phyloP scores from a whole-genome alignment of 768 basidiomycete species.

The Lactarius psammicola region DNA sequence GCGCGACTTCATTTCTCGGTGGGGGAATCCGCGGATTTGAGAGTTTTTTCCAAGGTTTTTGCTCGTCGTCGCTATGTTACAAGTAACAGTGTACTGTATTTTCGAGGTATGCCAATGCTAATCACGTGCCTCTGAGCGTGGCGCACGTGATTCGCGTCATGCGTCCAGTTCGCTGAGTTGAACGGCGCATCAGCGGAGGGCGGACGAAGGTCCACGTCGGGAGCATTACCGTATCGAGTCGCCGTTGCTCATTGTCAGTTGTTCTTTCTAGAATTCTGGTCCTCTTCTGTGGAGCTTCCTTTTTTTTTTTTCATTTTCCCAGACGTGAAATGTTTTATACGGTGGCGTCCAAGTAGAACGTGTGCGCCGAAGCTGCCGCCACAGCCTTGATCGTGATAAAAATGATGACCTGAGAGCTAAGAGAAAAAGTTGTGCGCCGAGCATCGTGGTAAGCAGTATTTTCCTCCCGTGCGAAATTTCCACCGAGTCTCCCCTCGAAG shows the following conservation, averaged over 20 bases:
- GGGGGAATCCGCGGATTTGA: not conserved
- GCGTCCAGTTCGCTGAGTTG: not conserved
- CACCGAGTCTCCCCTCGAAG: not conserved
- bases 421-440: not conserved
- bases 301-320: too few relatives aligned
- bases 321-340: too few relatives aligned
- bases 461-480: not conserved
- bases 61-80: too few relatives aligned
- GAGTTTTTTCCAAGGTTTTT: not conserved
- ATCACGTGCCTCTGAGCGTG: not conserved
- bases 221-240: not conserved
- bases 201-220: not conserved
- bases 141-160: not conserved
- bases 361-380: too few relatives aligned
- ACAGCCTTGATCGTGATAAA: not conserved
- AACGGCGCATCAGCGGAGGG: not conserved
- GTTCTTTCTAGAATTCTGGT: not conserved
- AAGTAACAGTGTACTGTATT: too few relatives aligned
- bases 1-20: too few relatives aligned
- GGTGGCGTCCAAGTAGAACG: too few relatives aligned
- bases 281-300: not conserved
- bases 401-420: not conserved
- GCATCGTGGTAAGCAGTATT: not conserved
- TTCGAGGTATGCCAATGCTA: not conserved
- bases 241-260: not conserved